Conservation (phyloP, 768 basidiomycete species). For the Amanita thiersii region DNA sequence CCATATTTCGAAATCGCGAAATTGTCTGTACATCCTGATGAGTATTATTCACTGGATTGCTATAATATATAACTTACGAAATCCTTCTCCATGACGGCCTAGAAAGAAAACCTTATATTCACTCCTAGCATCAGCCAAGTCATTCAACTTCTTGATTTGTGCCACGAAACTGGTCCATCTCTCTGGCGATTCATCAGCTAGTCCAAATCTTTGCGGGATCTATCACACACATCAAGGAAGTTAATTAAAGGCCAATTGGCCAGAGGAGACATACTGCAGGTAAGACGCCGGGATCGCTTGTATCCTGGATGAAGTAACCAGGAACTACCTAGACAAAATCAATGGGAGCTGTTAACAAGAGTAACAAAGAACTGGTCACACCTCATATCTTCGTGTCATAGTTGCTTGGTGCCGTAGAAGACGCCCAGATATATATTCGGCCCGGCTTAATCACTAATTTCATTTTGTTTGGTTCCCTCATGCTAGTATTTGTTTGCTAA, state of each 20-base stretch:
- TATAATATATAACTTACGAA: conserved; percentile 38
- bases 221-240: conserved; percentile 14
- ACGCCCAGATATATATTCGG: too few species aligned
- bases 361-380: too few species aligned
- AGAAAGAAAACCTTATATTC: conserved; percentile 60
- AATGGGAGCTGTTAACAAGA: too few species aligned
- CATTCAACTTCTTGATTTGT: conserved; percentile 40
- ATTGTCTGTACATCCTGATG: conserved; percentile 42
- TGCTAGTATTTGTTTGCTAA: too few species aligned
- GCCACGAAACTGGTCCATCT: conserved; percentile 41
- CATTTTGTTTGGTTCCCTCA: too few species aligned
- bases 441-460: too few species aligned
- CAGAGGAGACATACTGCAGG: conserved; percentile 16
- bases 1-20: conserved; percentile 54
- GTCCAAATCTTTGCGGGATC: conserved; percentile 52
- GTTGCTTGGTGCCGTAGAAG: too few species aligned
- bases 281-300: conserved; percentile 15
- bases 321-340: conserved; percentile 20
- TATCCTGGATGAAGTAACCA: conserved; percentile 38
- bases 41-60: background rate
- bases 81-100: conserved; percentile 67
- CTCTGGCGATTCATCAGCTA: conserved; percentile 38
- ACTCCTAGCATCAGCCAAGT: conserved; percentile 23
- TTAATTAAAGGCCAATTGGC: conserved; percentile 7
- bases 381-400: too few species aligned